Conservation (phyloP, 805 yeast species). For the Barnettozyma sucrosica region DNA sequence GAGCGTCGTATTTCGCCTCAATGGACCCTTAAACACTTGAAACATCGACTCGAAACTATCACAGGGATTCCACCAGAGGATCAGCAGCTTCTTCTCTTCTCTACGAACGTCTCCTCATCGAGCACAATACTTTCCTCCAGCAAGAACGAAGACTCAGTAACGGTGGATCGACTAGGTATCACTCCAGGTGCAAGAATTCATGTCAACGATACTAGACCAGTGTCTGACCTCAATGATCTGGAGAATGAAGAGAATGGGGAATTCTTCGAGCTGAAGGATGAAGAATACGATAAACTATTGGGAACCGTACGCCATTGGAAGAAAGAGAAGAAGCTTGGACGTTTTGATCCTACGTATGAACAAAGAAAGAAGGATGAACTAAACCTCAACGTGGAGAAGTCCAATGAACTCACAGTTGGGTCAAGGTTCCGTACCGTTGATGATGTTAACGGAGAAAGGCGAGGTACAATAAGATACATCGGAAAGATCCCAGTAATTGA, state of each 20-base stretch:
- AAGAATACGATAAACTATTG: conserved; percentile 51
- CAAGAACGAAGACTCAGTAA: conserved; percentile 14
- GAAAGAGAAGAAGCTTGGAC: conserved; percentile 57
- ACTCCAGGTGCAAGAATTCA: conserved; percentile 44
- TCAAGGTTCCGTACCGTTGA: conserved; percentile 48
- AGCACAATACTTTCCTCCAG: conserved; percentile 19
- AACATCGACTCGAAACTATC: conserved; percentile 52
- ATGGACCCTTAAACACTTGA: conserved; percentile 54
- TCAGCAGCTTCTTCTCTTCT: conserved; percentile 48
- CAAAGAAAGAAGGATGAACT: conserved; percentile 25
- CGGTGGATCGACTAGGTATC: conserved; percentile 16
- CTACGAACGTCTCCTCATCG: conserved; percentile 26
- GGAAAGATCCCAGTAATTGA: conserved; percentile 65
- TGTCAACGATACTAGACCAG: conserved; percentile 50
- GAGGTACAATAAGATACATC: conserved; percentile 66
- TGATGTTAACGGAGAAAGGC: conserved; percentile 43
- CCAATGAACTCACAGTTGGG: conserved; percentile 38
- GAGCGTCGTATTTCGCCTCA: conserved; percentile 59
- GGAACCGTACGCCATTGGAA: conserved; percentile 80
- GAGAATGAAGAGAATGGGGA: conserved; percentile 31
- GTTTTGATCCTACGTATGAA: conserved; percentile 54
- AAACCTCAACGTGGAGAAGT: conserved; percentile 27
- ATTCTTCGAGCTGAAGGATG: conserved; percentile 45
- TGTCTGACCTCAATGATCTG: conserved; percentile 43
- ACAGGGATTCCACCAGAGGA: conserved; percentile 65